Evolutionary conservation across 2,329 filamentous ascomycete genomes (phyloP), one percentile per base, ranked within the genome.

Genomic region (Coccinonectria pachysandricola): DNA sequence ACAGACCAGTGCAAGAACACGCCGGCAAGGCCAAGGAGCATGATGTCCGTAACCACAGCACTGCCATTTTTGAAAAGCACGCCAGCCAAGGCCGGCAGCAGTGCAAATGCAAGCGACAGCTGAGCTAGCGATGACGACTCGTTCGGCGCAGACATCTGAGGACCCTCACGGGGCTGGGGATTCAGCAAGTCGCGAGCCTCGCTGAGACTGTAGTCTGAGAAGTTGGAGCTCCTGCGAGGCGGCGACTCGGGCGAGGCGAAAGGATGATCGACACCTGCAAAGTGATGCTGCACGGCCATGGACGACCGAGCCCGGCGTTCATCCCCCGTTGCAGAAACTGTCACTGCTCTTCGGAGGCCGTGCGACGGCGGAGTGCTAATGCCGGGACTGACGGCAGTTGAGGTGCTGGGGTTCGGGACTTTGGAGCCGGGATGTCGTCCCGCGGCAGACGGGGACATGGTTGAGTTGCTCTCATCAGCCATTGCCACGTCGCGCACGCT

Each of bases 1-100:
- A 95, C 79, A 24, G 83, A 87, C 84, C 86, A 95, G 50, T 94
- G 87, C 35, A 96, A 62, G 46, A 95, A 92, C 22, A 95, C 69
- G 4, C 79, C 83, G 3, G 83, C 82, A 35, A 96, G 56, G 3
- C 71, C 75, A 16, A 96, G 59, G 17, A 96, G 63, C 43, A 91
- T 79, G 15, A 93, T 57, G 53, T 96, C 88, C 1, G 86, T 94
- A 28, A 87, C 74, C 35, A 95, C 68, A 1, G 79, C 72, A 42
- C 78, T 79, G 8, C 88, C 88, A 57, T 93, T 82, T 34, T 81
- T 71, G 50, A 94, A 92, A 30, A 95, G 62, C 24, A 92, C 57
- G 0, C 87, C 88, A 1, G 75, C 84, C n/a, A 94, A 50, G 1
- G 87, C 86, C 3, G 88, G 88, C 9, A 96, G 59, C 24, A 95